Base-by-base conservation (phyloP, 2,329 filamentous ascomycete genomes). In the Fusarium denticulatum region DNA sequence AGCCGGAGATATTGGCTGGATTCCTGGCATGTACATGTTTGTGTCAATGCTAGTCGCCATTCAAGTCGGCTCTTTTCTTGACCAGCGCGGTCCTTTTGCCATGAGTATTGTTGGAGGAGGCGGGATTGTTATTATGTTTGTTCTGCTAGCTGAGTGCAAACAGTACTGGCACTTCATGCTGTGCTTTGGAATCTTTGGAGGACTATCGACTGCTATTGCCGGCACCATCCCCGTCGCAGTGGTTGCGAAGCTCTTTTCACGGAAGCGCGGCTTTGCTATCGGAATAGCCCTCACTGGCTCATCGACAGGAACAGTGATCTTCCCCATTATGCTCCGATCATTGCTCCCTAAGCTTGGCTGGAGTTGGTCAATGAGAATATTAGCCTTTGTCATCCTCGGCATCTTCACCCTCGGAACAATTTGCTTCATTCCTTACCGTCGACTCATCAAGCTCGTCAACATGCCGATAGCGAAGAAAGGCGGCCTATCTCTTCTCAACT, bases 311-410 rank as follows among this genome's bases (percentile, higher is more conserved):
- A 67, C 64, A 3, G 64, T 67, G 1, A 67, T 67, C 1, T 67
- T 67, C 7, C 64, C 64, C 1, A 67, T 67, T 9, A 67, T 60
- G 62, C 62, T 67, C 11, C 62, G 62, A 2, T 67, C 64, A 3
- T 12, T 67, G 1, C 52, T 67, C 0, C 64, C 64, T 0, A 67
- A 60, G 14, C 15, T 67, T 3, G 64, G 64, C 0, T 67, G 64
- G 64, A 40, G 52, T 2, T 67, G 64, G 64, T 67, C 64, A 0
- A 67, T 67, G 34, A 46, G 64, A 26, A 15, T 67, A 5, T 4
- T 67, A 0, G 64, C 62, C 7, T 52, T 67, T 3, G 62, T 67
- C 7, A 67, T 52, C 6, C 62, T 67, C 6, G 62, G 45, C 1
- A 67, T 67, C 0, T 67, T 67, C 14, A 46, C 40, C 0, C 5